phyloP scores from a whole-genome alignment of 257 asterid species.

The Jasminum sambac region DNA sequence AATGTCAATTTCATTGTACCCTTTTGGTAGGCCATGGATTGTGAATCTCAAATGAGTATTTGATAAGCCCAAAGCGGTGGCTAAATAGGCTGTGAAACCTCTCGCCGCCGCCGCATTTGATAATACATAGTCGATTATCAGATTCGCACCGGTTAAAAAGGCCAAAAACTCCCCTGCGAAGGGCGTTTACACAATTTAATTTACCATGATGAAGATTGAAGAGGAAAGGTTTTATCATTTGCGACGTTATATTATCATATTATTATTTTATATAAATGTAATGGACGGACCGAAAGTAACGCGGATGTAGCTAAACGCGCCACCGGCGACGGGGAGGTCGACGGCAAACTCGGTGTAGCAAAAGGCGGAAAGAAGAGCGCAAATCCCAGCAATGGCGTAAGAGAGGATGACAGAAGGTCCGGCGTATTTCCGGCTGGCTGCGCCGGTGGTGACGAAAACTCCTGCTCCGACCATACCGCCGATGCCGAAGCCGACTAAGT shows the following conservation, averaged over 20 bases:
- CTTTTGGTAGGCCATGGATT: slow-evolving; percentile 53
- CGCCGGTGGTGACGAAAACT: slow-evolving; percentile 85
- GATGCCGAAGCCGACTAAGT: slow-evolving; percentile 75
- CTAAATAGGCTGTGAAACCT: slow-evolving; percentile 77
- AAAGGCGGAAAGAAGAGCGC: slow-evolving; percentile 94
- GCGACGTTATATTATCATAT: no score
- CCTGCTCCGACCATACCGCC: slow-evolving; percentile 99
- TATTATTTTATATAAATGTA: not conserved
- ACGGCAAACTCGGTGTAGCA: slow-evolving; percentile 98
- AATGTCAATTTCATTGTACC: slow-evolving; percentile 75
- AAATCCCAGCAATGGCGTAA: slow-evolving; percentile 93
- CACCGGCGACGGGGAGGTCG: slow-evolving; percentile 97
- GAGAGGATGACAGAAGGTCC: slow-evolving; percentile 91
- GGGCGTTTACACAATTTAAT: not conserved
- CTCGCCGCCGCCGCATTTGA: slow-evolving; percentile 98
- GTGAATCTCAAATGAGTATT: slow-evolving; percentile 51
- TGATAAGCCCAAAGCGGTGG: slow-evolving; percentile 66
- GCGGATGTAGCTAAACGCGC: slow-evolving; percentile 94
- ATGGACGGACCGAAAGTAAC: slow-evolving; percentile 63
- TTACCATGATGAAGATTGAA: not conserved
- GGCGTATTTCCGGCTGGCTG: slow-evolving; percentile 54
- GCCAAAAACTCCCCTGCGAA: slow-evolving; percentile 77
- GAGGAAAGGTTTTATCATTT: not conserved
- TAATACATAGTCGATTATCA: slow-evolving; percentile 77
- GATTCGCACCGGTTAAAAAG: slow-evolving; percentile 79